Evolutionary conservation across 768 basidiomycete species (phyloP).

Genomic region (Rhodotorula babjevae): DNA sequence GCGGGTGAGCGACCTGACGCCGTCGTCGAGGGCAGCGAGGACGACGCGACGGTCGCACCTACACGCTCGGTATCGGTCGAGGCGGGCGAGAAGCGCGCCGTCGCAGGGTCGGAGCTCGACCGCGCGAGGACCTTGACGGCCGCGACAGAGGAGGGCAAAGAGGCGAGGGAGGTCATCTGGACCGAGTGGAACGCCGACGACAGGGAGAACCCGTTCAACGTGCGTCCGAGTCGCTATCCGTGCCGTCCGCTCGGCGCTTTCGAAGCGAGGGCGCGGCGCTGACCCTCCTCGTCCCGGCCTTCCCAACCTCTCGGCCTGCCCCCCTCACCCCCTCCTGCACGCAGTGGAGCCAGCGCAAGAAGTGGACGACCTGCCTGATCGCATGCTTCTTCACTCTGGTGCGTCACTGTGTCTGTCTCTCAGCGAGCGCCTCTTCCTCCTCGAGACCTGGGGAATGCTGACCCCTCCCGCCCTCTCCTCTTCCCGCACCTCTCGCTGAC

Average conservation of each 20-base stretch:
- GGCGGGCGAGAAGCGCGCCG: background rate
- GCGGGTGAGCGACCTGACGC: background rate
- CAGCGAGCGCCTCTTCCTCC: too few species aligned
- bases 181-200: slow-evolving; percentile 23
- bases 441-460: too few species aligned
- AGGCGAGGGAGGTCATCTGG: slow-evolving; percentile 19
- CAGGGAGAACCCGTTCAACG: slow-evolving; percentile 34
- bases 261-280: too few species aligned
- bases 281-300: background rate
- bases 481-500: background rate
- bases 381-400: slow-evolving; percentile 28
- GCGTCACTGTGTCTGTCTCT: background rate
- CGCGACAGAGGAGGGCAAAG: background rate
- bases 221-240: background rate
- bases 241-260: too few species aligned
- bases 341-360: slow-evolving; percentile 26
- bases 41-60: background rate
- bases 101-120: background rate
- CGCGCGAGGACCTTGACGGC: background rate
- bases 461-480: too few species aligned
- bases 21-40: background rate
- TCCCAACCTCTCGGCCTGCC: background rate
- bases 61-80: background rate
- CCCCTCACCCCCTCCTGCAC: background rate
- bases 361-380: slow-evolving; percentile 27